Percentiles rank a stretch among this genome's conserved stretches.
Evolutionary conservation across 495 filamentous ascomycete genomes (phyloP).

Genomic region (Haplographium delicatum): DNA sequence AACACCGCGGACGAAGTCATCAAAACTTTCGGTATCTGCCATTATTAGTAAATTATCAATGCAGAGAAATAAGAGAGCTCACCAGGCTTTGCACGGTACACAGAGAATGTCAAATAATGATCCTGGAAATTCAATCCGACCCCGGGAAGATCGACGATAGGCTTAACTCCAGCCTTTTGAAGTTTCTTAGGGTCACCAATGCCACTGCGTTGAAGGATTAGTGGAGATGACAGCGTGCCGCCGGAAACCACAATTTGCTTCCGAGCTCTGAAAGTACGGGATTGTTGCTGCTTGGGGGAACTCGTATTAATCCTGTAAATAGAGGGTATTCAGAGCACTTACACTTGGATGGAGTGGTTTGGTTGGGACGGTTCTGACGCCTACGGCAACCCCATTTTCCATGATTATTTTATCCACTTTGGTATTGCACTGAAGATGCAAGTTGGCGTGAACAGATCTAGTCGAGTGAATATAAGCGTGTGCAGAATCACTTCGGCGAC

Average conservation of each 20-base stretch:
- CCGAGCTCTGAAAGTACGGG: conserved; percentile 60
- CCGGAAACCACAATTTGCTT: conserved; percentile 77
- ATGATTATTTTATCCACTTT: conserved; percentile 80
- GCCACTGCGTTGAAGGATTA: conserved; percentile 72
- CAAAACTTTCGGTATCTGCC: conserved; percentile 63
- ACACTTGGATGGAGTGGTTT: conserved; percentile 44
- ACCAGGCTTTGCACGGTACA: conserved; percentile 67
- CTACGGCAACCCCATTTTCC: conserved; percentile 62
- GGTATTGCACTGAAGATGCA: conserved; percentile 73
- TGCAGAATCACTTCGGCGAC: conserved; percentile 67
- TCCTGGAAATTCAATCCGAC: conserved; percentile 80
- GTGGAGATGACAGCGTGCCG: conserved; percentile 72
- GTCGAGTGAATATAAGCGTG: conserved; percentile 71
- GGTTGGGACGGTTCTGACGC: conserved; percentile 51
- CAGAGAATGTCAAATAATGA: conserved; percentile 76
- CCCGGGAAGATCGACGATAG: conserved; percentile 71
- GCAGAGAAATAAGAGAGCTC: neutral
- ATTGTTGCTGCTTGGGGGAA: conserved; percentile 35
- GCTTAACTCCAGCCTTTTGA: conserved; percentile 61
- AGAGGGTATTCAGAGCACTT: conserved; percentile 16
- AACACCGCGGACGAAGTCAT: conserved; percentile 73
- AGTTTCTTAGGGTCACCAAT: conserved; percentile 71
- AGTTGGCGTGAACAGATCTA: conserved; percentile 58
- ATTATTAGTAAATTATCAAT: neutral
- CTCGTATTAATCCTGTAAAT: conserved; percentile 37